phyloP scores from a whole-genome alignment of 176 grass and related monocot genomes.

The Triticum turgidum region DNA sequence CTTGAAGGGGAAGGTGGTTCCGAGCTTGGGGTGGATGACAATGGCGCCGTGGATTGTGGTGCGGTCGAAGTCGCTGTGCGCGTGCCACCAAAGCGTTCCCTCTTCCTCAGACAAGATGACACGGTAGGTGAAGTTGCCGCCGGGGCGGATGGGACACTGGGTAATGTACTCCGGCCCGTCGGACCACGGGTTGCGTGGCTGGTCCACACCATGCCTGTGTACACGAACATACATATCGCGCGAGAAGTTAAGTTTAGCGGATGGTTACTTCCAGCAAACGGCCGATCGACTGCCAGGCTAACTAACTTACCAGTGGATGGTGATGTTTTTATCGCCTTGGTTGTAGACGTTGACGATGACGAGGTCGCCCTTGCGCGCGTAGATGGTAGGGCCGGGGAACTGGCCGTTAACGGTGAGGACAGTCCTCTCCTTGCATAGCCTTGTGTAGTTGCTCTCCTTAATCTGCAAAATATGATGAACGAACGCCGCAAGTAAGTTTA shows the following conservation, averaged over 20 bases:
- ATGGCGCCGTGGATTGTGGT: constrained; percentile 66
- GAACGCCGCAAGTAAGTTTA: no score
- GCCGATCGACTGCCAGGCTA: no score
- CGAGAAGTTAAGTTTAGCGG: neutral
- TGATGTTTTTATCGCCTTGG: constrained; percentile 32
- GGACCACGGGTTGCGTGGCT: constrained; percentile 40
- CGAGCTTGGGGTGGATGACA: constrained; percentile 48
- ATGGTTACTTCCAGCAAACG: neutral
- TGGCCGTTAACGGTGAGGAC: constrained; percentile 57
- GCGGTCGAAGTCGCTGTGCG: constrained; percentile 51
- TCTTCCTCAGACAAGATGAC: constrained; percentile 49
- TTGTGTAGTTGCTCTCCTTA: constrained; percentile 43
- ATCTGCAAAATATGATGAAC: constrained; percentile 20
- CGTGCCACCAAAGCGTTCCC: constrained; percentile 70
- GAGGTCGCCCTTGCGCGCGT: constrained; percentile 43
- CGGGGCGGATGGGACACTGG: constrained; percentile 18
- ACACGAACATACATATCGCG: neutral
- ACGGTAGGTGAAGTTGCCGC: constrained; percentile 43
- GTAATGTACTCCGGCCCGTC: neutral
- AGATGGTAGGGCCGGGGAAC: constrained; percentile 63
- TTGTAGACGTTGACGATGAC: constrained; percentile 55
- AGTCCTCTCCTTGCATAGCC: constrained; percentile 54
- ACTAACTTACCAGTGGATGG: constrained; percentile 31
- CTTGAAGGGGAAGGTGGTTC: constrained; percentile 35
- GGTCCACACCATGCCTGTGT: constrained; percentile 54